These are phyloP conservation scores for Hypholoma fasciculare DNA, from an alignment of 768 basidiomycete species.

Conservation along the genomic window DNA sequence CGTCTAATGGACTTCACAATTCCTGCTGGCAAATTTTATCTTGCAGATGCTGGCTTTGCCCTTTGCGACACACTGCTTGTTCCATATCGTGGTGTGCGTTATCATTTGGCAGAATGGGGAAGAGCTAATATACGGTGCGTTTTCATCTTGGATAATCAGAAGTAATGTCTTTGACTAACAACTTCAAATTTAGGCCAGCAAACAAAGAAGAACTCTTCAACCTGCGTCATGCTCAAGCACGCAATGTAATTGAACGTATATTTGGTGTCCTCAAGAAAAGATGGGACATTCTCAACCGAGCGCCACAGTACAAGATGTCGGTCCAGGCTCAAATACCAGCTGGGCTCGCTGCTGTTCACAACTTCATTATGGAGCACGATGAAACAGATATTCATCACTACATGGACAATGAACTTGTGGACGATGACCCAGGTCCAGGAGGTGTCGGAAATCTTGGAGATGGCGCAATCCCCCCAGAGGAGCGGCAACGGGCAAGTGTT, in stretches of 20 bases:
- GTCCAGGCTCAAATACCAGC: slow-evolving; percentile 22
- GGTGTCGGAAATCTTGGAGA: background rate
- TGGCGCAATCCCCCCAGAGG: slow-evolving; percentile 9
- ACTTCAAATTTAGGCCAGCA: slow-evolving; percentile 4
- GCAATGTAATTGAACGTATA: slow-evolving; percentile 38
- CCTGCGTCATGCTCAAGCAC: slow-evolving; percentile 36
- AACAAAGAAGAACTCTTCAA: slow-evolving; percentile 42
- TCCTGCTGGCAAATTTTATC: slow-evolving; percentile 30
- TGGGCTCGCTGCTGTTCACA: slow-evolving; percentile 22
- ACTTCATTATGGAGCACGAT: slow-evolving; percentile 21
- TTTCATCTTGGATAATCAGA: slow-evolving; percentile 6
- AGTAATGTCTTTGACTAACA: no score
- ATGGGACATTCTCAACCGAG: no score
- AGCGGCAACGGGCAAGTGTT: slow-evolving; percentile 9
- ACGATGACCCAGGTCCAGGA: background rate
- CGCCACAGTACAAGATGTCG: slow-evolving; percentile 15
- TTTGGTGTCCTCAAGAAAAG: slow-evolving; percentile 37
- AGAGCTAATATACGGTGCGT: slow-evolving; percentile 19
- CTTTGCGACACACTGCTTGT: slow-evolving; percentile 22
- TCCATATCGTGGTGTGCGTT: slow-evolving; percentile 35
- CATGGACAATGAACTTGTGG: no score
- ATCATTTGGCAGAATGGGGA: slow-evolving; percentile 38
- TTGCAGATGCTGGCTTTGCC: slow-evolving; percentile 25
- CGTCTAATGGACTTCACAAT: slow-evolving; percentile 26
- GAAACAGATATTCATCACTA: no score